These are phyloP conservation scores for Nasturtium officinale DNA, from an alignment of 345 rosid genomes.

Conservation along the genomic window DNA sequence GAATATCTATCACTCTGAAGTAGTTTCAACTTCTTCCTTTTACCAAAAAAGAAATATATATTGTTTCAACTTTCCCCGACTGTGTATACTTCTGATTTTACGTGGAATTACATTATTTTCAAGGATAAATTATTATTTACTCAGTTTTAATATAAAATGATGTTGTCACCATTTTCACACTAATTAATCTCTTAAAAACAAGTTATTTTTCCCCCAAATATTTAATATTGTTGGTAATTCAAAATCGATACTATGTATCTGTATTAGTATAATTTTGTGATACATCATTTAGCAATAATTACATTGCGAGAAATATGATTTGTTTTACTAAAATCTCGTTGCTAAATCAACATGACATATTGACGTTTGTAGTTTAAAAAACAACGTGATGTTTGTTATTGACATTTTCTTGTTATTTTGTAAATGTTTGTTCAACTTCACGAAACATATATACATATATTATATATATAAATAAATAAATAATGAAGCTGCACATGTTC, in stretches of 20 bases:
- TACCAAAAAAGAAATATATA: background rate
- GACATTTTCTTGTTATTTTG: background rate
- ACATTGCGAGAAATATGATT: background rate
- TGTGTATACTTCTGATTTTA: background rate
- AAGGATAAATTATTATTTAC: background rate
- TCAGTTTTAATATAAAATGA: background rate
- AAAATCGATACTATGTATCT: background rate
- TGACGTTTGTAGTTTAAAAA: background rate
- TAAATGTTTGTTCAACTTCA: background rate
- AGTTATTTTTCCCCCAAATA: background rate
- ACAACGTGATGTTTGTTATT: background rate
- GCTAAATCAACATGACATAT: background rate
- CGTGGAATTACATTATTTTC: background rate
- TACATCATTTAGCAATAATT: background rate
- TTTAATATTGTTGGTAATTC: background rate
- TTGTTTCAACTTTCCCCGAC: background rate
- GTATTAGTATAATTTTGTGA: background rate
- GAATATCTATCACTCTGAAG: background rate
- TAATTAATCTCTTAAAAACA: background rate
- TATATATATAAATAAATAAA: no score
- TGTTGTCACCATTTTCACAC: background rate
- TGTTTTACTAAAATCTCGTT: background rate
- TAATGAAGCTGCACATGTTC: no score
- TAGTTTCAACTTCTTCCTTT: background rate
- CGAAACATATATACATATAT: no score